These are phyloP conservation scores for Trifolium repens DNA, from an alignment of 306 rosid genomes.

Conservation along the genomic window DNA sequence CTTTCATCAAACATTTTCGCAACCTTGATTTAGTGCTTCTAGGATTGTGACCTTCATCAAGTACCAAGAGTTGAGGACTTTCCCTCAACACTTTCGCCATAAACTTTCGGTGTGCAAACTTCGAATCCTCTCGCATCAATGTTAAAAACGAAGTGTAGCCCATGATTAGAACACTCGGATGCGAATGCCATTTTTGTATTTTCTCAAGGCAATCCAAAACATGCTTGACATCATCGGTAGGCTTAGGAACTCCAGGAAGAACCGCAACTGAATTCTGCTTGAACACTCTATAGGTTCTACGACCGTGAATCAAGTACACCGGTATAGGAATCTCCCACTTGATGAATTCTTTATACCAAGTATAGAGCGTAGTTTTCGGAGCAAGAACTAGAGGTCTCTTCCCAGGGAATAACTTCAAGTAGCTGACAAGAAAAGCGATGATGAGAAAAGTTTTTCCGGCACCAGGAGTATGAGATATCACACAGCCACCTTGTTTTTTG, in stretches of 20 bases:
- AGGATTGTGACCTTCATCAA: constrained; percentile 98
- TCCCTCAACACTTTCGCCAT: constrained; percentile 89
- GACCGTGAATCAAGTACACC: constrained; percentile 85
- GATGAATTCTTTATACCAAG: constrained; percentile 96
- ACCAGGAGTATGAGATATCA: constrained; percentile 93
- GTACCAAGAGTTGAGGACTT: constrained; percentile 81
- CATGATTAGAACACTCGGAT: constrained; percentile 94
- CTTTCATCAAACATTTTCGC: constrained; percentile 92
- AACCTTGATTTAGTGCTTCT: constrained; percentile 91
- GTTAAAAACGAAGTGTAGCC: constrained; percentile 86
- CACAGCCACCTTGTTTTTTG: constrained; percentile 82
- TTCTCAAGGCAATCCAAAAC: constrained; percentile 88
- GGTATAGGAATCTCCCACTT: constrained; percentile 97
- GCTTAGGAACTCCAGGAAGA: constrained; percentile 76
- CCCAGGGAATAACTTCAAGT: constrained; percentile 86
- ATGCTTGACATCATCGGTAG: constrained; percentile 87
- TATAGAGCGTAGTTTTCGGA: constrained; percentile 92
- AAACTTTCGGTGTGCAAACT: constrained; percentile 71
- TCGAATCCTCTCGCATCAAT: constrained; percentile 84
- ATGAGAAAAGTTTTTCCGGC: constrained; percentile 96
- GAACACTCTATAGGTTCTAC: constrained; percentile 74
- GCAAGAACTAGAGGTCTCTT: constrained; percentile 91
- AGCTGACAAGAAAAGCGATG: constrained; percentile 88
- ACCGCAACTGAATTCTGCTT: constrained; percentile 48
- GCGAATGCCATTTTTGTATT: constrained; percentile 92